Conservation (phyloP, 345 rosid genomes). For the Aquilaria sinensis region DNA sequence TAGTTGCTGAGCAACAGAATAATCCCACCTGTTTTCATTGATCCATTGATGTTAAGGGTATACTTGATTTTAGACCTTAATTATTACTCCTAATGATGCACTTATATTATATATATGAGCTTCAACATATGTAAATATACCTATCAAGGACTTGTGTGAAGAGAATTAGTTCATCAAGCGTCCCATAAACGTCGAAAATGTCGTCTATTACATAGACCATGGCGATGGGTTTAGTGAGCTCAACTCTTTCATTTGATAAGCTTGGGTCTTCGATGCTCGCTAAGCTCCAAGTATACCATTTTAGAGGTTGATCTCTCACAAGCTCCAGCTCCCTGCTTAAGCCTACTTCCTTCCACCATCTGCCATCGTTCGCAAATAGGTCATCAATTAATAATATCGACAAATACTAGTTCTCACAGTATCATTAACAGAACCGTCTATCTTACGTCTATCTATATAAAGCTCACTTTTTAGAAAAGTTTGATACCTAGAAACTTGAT, state of each 20-base stretch:
- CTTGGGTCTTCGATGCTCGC: constrained; percentile 34
- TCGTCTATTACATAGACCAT: constrained; percentile 50
- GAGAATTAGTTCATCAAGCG: constrained; percentile 29
- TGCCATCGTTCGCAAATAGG: background rate
- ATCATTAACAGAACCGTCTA: too few relatives aligned
- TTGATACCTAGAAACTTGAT: constrained; percentile 16
- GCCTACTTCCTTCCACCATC: constrained; percentile 55
- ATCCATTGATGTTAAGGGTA: too few relatives aligned
- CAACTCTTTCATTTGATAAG: constrained; percentile 32
- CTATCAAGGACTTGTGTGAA: constrained; percentile 30
- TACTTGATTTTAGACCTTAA: too few relatives aligned
- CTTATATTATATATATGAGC: too few relatives aligned
- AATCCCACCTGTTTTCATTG: constrained; percentile 31
- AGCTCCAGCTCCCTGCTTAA: constrained; percentile 32
- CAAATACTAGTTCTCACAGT: too few relatives aligned
- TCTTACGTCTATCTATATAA: too few relatives aligned
- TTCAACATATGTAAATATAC: constrained; percentile 14
- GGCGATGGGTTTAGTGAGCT: constrained; percentile 41
- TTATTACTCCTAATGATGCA: too few relatives aligned
- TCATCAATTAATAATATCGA: too few relatives aligned
- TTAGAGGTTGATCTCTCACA: constrained; percentile 46
- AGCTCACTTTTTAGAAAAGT: background rate
- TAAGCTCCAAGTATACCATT: constrained; percentile 45
- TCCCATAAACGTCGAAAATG: constrained; percentile 36
- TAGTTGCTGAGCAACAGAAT: constrained; percentile 16